phyloP scores from a whole-genome alignment of 352 stramenopile genomes.

The Peronosclerospora sorghi region DNA sequence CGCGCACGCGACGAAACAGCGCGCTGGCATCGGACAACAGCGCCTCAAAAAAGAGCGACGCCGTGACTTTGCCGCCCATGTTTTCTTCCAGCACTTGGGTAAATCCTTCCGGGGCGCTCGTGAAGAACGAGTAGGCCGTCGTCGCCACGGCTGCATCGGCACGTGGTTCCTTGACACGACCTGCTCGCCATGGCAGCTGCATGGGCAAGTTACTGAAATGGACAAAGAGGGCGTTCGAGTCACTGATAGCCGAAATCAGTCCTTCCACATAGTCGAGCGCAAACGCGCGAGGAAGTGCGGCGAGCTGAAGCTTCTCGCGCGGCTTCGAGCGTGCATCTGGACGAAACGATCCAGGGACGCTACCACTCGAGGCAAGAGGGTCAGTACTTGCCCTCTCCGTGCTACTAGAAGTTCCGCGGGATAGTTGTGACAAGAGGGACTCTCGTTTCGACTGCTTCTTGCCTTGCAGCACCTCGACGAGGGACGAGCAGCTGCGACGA shows the following conservation, averaged over 20 bases:
- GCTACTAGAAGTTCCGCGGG: not conserved
- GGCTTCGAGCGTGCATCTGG: constrained; percentile 2
- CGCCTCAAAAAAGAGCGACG: constrained; percentile 41
- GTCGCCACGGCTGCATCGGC: not conserved
- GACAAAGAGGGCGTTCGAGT: constrained; percentile 17
- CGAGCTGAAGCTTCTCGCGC: constrained; percentile 7
- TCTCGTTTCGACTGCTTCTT: constrained; percentile 2
- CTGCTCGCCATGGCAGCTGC: constrained; percentile 34
- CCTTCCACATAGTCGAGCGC: constrained; percentile 44
- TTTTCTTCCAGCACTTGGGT: constrained; percentile 33
- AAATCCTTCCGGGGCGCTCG: constrained; percentile 31
- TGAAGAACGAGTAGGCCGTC: constrained; percentile 38
- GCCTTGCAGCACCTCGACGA: constrained; percentile 17
- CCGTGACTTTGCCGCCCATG: constrained; percentile 30
- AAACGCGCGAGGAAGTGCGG: constrained; percentile 25
- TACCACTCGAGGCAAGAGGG: constrained; percentile 2
- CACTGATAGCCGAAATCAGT: constrained; percentile 27
- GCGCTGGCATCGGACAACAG: constrained; percentile 45
- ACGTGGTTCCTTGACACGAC: not conserved
- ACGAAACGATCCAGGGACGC: constrained; percentile 1
- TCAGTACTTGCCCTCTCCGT: not conserved
- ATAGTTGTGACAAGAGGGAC: not conserved
- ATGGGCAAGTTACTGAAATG: constrained; percentile 24
- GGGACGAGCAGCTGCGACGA: constrained; percentile 7
- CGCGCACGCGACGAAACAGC: constrained; percentile 28